Evolutionary conservation across 2,329 filamentous ascomycete genomes (phyloP), one percentile per base, ranked within the genome.

Genomic region (Arthrobotrys megalospora): DNA sequence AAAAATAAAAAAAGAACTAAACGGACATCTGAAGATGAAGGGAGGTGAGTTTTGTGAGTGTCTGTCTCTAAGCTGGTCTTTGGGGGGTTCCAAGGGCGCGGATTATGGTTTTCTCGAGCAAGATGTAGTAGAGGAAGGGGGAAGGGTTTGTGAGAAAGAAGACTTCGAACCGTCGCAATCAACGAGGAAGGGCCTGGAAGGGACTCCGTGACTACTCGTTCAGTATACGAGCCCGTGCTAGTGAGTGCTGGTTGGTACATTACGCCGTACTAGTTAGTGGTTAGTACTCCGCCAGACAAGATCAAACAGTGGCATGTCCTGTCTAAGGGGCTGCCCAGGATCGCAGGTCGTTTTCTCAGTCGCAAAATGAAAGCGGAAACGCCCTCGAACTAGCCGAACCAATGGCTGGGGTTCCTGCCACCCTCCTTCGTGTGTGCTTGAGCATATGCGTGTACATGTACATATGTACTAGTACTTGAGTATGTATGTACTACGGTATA

Each of bases 311-410:
- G 50, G 50, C 50, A 53, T 45, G 43, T 52, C 21, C 21, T 21
- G 47, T 52, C 2, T 60, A 43, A 60, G 55, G 55, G 55, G 55
- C 55, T 43, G 55, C 55, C 55, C 36, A 60, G 55, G 19, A 43
- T 60, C 55, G 34, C 53, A 58, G 53, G 53, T 41, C 34, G 14
- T 58, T 52, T 52, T 21, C 34, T 24, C 32, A 10, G 52, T 55
- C 32, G 28, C 32, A 36, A 58, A 53, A 58, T 19, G 52, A 38
- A 38, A 36, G 32, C 21, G 19, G 47, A 50, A 50, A 50, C 47
- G 47, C 16, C 47, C 47, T 24, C 19, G 16, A 50, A 12, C 47
- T 53, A 55, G 52, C 52, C 52, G 52, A 38, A 21, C 52, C 52
- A 55, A 55, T 55, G 28, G 32, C 5, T 32, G 19, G 21, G 8